Evolutionary conservation across 257 asterid genomes (phyloP).

Genomic region (Petrea volubilis): DNA sequence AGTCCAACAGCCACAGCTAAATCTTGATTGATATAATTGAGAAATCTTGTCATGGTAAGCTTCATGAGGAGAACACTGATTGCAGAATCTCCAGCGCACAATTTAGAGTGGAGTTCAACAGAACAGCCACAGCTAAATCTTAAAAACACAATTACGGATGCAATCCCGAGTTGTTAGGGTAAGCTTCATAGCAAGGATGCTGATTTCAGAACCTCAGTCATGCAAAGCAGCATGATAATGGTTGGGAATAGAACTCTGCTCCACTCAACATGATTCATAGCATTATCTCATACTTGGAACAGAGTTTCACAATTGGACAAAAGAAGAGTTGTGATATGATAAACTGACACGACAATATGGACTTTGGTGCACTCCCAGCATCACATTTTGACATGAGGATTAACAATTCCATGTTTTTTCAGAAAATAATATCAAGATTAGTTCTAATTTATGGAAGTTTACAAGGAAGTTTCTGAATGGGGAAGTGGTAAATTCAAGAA

Average conservation of each 20-base stretch:
- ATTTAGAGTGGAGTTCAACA: too few species aligned
- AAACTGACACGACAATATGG: neutral
- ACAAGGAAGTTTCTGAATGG: neutral
- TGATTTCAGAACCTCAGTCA: neutral
- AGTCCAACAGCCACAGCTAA: neutral
- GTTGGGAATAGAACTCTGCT: neutral
- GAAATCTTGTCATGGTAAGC: too few species aligned
- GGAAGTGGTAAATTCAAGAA: neutral
- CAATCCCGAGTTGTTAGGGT: neutral
- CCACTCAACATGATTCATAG: neutral
- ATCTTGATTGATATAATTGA: too few species aligned
- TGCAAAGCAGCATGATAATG: neutral
- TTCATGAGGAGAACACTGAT: too few species aligned
- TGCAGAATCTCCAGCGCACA: too few species aligned
- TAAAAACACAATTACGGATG: conserved; percentile 9
- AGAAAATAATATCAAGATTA: too few species aligned
- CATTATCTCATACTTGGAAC: neutral
- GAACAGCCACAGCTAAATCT: too few species aligned
- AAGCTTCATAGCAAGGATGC: conserved; percentile 3
- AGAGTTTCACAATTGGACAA: neutral
- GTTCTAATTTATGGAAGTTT: neutral
- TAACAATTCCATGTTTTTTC: too few species aligned
- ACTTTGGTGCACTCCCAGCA: neutral
- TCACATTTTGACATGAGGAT: neutral
- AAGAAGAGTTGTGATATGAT: neutral